A percentile compares a stretch with the other conserved stretches of the same genome.
phyloP scores from a whole-genome alignment of 257 asterid genomes.

The Solanum gandarillasii region DNA sequence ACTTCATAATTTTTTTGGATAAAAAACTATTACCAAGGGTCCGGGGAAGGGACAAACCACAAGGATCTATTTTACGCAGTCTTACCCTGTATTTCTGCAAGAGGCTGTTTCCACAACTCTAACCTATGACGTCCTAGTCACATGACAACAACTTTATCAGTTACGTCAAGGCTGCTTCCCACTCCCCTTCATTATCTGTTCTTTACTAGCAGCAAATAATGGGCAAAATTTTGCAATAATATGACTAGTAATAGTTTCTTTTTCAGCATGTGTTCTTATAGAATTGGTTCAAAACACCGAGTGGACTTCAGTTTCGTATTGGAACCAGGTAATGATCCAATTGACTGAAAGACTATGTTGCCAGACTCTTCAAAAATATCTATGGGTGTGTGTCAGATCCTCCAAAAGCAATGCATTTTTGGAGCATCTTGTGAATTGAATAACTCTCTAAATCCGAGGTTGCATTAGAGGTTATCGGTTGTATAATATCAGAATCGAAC shows the following conservation, averaged over 20 bases:
- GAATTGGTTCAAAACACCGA: background rate
- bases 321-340: background rate
- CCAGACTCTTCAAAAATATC: background rate
- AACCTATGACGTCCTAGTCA: background rate
- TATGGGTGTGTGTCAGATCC: background rate
- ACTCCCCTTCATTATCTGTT: background rate
- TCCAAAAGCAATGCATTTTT: no score
- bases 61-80: background rate
- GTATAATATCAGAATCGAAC: background rate
- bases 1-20: no score
- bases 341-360: background rate
- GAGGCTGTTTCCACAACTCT: background rate
- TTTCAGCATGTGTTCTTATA: background rate
- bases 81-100: background rate
- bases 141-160: background rate
- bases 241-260: background rate
- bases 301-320: background rate
- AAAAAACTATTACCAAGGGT: background rate
- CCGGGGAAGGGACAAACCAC: accelerated
- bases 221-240: background rate
- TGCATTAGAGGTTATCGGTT: background rate
- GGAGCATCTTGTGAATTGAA: background rate
- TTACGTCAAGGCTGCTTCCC: background rate
- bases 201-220: background rate
- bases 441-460: background rate